Percentiles rank a stretch among this genome's conserved stretches.
Evolutionary conservation across 2,329 filamentous ascomycete genomes (phyloP).

Genomic region (Phaeosphaeriaceae sp.): DNA sequence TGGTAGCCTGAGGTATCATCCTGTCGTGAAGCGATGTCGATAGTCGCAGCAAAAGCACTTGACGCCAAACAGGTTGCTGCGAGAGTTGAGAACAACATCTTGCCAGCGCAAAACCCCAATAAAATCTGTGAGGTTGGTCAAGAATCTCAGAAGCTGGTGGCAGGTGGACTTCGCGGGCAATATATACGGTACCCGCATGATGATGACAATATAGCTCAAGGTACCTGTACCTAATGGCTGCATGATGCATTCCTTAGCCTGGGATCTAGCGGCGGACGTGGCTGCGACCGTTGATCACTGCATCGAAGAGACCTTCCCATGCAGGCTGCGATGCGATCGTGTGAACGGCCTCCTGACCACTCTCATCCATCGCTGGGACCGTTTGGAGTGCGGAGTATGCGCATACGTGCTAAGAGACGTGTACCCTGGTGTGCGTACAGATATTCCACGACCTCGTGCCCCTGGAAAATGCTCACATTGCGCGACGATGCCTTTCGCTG

Average conservation of each 20-base stretch:
- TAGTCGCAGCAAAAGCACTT: conserved; percentile 14
- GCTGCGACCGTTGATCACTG: conserved; percentile 38
- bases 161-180: not conserved
- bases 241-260: conserved; percentile 27
- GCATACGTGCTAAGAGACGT: not conserved
- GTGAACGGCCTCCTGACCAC: not conserved
- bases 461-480: not conserved
- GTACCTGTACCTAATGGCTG: conserved; percentile 24
- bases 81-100: conserved; percentile 28
- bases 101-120: conserved; percentile 1
- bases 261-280: conserved; percentile 37
- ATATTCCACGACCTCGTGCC: not conserved
- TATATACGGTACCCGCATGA: conserved; percentile 29
- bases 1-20: conserved; percentile 43
- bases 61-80: conserved; percentile 18
- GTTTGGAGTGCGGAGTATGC: not conserved
- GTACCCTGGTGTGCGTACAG: not conserved
- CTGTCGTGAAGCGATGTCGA: conserved; percentile 18
- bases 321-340: not conserved
- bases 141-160: not conserved
- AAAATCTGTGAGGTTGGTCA: not conserved
- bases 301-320: conserved; percentile 5
- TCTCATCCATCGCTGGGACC: not conserved
- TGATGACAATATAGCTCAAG: conserved; percentile 22
- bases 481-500: not conserved